phyloP scores from a whole-genome alignment of 2,329 filamentous ascomycete genomes.

The Zymoseptoria passerinii region DNA sequence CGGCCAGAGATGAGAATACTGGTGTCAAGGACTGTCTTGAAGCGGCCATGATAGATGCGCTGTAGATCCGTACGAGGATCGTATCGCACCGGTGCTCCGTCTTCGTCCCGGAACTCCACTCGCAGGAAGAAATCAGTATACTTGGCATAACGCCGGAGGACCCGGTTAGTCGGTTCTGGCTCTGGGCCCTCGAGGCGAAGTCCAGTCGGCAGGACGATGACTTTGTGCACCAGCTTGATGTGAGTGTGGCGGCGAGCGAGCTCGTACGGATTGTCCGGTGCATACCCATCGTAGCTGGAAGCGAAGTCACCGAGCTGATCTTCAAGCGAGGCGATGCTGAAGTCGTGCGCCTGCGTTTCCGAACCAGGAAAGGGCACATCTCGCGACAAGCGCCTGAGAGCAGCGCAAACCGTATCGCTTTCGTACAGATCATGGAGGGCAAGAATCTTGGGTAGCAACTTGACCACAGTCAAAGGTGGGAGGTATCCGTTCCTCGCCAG shows the following conservation, averaged over 20 bases:
- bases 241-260: constrained; percentile 26
- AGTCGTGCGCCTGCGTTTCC: constrained; percentile 38
- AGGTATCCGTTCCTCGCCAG: constrained; percentile 57
- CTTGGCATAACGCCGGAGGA: constrained; percentile 57
- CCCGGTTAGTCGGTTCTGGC: constrained; percentile 59
- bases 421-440: constrained; percentile 23
- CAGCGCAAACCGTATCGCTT: constrained; percentile 29
- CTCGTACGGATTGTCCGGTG: constrained; percentile 26
- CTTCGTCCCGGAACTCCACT: constrained; percentile 67
- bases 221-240: constrained; percentile 30
- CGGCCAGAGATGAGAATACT: constrained; percentile 59
- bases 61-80: constrained; percentile 45
- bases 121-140: constrained; percentile 58
- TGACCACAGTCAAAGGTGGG: constrained; percentile 44
- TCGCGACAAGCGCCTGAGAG: constrained; percentile 46
- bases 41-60: constrained; percentile 49
- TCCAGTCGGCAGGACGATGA: constrained; percentile 34
- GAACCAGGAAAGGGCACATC: constrained; percentile 50
- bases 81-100: constrained; percentile 55
- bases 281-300: constrained; percentile 21
- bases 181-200: constrained; percentile 39
- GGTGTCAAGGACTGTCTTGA: constrained; percentile 49
- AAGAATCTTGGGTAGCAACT: constrained; percentile 41
- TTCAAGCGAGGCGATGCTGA: constrained; percentile 37
- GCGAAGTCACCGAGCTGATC: constrained; percentile 37